Evolutionary conservation across 225 moss, liverwort and hornwort species (phyloP), one percentile per base, ranked within the genome.

Genomic region (Asterella californica): DNA sequence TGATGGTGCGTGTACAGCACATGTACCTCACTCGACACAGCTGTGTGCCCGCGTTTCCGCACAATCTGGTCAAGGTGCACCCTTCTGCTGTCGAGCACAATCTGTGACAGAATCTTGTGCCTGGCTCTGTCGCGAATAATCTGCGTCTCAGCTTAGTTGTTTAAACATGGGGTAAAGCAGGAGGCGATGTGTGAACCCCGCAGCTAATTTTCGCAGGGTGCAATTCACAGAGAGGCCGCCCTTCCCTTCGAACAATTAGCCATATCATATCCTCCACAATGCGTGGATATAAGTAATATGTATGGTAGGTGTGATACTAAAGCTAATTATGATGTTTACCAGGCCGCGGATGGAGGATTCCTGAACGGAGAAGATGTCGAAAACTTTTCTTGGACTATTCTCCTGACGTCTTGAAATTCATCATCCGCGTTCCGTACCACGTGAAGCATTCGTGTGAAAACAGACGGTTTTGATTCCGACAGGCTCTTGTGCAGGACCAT

Each of bases 371-470:
- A 17, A 33, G 80, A 86, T 2, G 79, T 77, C 47, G 88, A 82
- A 65, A 88, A 82, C 50, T 71, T 84, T 63, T 81, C 82, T 69
- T 83, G 86, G 27, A 81, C 79, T 25, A 84, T 29, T 73, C 84
- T 86, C 81, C 82, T 78, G 1, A 89, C 84, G 52, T 66, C 52
- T 69, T 79, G 81, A 42, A 89, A 86, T 77, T 86, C 89, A 61
- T 84, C 82, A 53, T 86, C 89, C 37, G 89, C 72, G 38, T 81
- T 70, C 38, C 70, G 76, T 78, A 89, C 78, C 29, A 86, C 72
- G 61, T 86, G 80, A 34, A 89, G 84, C 84, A 89, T 84, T 79
- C 84, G 52, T 57, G 84, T 82, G 70, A 89, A 86, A 33, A 70
- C 57, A 70, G 84, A 18, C 12, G 80, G 84, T 53, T 75, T 86